Evolutionary conservation across 306 rosid species (phyloP).

Genomic region (Styphnolobium japonicum): DNA sequence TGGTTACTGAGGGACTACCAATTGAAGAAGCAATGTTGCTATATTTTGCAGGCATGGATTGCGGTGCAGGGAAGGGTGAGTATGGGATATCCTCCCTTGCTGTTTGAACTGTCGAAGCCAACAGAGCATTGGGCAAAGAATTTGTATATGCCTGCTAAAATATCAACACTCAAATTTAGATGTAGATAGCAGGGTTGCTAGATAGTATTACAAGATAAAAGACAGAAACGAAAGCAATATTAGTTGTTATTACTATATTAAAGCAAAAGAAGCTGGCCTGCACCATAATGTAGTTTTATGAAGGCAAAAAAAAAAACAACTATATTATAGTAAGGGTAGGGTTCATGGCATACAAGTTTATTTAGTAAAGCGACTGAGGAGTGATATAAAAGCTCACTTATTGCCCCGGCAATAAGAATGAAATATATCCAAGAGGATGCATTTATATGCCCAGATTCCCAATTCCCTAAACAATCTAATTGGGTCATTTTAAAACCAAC

Average conservation of each 20-base stretch:
- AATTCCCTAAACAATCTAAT: neutral
- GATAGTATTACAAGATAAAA: neutral
- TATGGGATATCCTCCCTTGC: conserved; percentile 77
- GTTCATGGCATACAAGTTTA: conserved; percentile 1
- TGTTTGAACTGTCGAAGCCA: conserved; percentile 66
- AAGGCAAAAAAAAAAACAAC: too few relatives aligned
- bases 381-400: neutral
- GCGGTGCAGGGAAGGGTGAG: conserved; percentile 78
- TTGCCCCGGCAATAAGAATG: neutral
- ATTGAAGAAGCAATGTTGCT: conserved; percentile 66
- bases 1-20: conserved; percentile 70
- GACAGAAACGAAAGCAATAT: neutral
- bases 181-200: neutral
- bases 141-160: conserved; percentile 69
- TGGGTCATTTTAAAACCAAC: neutral
- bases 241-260: neutral
- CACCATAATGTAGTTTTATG: neutral
- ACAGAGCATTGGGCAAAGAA: conserved; percentile 62
- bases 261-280: neutral
- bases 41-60: conserved; percentile 64
- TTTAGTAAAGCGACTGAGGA: neutral
- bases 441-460: neutral
- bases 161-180: conserved; percentile 7
- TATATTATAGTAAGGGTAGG: neutral
- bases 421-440: neutral